Conservation (phyloP, 2,329 filamentous ascomycete genomes). For the Alternaria sp. region DNA sequence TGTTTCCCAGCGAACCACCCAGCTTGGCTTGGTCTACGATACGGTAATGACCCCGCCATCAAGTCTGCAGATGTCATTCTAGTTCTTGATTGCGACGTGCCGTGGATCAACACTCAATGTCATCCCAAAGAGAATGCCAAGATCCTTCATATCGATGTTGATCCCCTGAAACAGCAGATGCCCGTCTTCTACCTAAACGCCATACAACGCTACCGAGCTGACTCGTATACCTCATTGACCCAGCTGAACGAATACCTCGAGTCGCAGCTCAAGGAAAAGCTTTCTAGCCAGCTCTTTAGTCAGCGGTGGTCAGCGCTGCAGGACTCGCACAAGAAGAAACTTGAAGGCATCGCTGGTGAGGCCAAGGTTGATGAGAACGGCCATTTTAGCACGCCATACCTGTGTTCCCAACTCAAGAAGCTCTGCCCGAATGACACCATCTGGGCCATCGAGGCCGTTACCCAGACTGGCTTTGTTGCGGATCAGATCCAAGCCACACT, state of each 20-base stretch:
- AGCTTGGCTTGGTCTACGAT: conserved; percentile 69
- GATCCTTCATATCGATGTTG: conserved; percentile 71
- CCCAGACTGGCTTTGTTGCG: conserved; percentile 70
- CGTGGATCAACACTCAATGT: conserved; percentile 86
- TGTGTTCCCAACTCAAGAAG: conserved; percentile 64
- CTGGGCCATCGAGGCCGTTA: conserved; percentile 81
- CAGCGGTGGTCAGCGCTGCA: conserved; percentile 65
- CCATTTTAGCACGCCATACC: conserved; percentile 67
- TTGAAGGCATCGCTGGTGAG: conserved; percentile 67
- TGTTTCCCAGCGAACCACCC: conserved; percentile 72
- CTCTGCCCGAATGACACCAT: conserved; percentile 71
- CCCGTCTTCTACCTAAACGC: conserved; percentile 66
- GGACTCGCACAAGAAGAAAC: conserved; percentile 64
- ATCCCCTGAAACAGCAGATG: conserved; percentile 71
- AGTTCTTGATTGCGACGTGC: conserved; percentile 88
- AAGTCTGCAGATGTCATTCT: conserved; percentile 82
- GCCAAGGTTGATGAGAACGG: conserved; percentile 68
- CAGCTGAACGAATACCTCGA: conserved; percentile 73
- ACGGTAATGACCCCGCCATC: conserved; percentile 76
- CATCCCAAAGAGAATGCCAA: conserved; percentile 64
- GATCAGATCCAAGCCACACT: conserved; percentile 74
- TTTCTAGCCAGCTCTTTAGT: conserved; percentile 53
- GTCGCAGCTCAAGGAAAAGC: conserved; percentile 48
- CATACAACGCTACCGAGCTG: conserved; percentile 60
- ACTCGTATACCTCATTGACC: conserved; percentile 65